Base-by-base conservation (phyloP, 2,329 filamentous ascomycete species). In the Didymella sp. region DNA sequence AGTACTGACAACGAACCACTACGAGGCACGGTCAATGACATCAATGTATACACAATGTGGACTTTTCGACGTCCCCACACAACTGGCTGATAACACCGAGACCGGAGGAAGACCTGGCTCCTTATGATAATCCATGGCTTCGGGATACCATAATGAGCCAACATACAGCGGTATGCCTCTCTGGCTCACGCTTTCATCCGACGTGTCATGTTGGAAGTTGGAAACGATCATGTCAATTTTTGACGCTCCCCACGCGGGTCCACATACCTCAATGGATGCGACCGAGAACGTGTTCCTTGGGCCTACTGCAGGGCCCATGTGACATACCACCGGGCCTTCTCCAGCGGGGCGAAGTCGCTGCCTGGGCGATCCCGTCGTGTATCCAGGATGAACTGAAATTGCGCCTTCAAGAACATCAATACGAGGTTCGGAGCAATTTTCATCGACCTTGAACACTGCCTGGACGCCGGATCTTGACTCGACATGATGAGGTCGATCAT, bases 271-370 rank as follows among this genome's bases (percentile, higher is more conserved):
- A 19, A 42, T 33, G 44, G 43, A 44, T 33, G 9, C 3, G 35
- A 33, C 37, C 24, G 42, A 25, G 28, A 52, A 49, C 48, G 28
- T 21, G 31, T 52, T 44, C 38, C 27, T 37, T 45, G 12, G 8
- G 22, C 37, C 43, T 44, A 43, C 25, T 45, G 11, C 25, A 41
- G 42, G 38, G 37, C 24, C 22, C 24, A 42, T 43, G 54, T 47
- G 24, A 38, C n/a, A 33, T 19, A 15, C 25, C n/a, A 52, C 49
- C 54, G 54, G 54, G 24, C 54, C 43, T 57, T 52, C 25, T 57
- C 6, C 6, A 41, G 38, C 54, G 48, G 54, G 37, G 44, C 48
- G 44, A 57, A 21, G 11, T 33, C 48, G 49, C 51, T 21, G 11
- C 27, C 25, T 44, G 43, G 54, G 28, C 17, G 24, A 42, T 57